phyloP scores from a whole-genome alignment of 2,329 filamentous ascomycete species.

The Penicillium sp. region DNA sequence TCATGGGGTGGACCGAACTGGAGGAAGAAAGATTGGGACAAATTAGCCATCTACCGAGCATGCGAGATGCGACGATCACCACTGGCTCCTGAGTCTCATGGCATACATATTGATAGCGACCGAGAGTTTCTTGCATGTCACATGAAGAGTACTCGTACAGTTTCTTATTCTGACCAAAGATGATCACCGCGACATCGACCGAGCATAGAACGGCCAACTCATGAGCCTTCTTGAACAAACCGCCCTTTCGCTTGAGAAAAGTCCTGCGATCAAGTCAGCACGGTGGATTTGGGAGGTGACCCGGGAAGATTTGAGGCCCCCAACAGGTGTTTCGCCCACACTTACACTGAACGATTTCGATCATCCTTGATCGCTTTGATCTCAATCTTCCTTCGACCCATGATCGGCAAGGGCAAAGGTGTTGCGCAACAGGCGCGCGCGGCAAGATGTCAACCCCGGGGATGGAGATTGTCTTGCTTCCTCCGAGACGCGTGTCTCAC shows the following conservation, averaged over 20 bases:
- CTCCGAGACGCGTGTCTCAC: constrained; percentile 1
- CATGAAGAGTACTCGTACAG: constrained; percentile 94
- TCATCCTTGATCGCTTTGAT: constrained; percentile 99
- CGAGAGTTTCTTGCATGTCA: constrained; percentile 86
- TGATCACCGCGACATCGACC: constrained; percentile 96
- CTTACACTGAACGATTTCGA: constrained; percentile 94
- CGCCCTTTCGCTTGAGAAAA: constrained; percentile 97
- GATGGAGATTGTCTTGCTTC: not conserved
- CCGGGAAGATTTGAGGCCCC: not conserved
- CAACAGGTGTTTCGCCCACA: constrained; percentile 13
- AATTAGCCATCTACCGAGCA: not conserved
- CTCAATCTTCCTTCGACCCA: constrained; percentile 99
- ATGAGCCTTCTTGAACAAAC: constrained; percentile 98
- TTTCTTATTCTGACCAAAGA: constrained; percentile 98
- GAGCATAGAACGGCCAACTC: constrained; percentile 97
- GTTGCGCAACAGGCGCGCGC: constrained; percentile 10
- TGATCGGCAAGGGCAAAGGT: constrained; percentile 34
- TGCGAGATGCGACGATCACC: not conserved
- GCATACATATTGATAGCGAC: constrained; percentile 77
- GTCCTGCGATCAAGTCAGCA: constrained; percentile 54
- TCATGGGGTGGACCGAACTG: constrained; percentile 91
- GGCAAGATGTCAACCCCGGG: not conserved
- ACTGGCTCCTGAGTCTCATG: constrained; percentile 27
- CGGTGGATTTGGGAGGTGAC: not conserved
- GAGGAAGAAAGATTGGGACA: not conserved